Conservation (phyloP, 352 stramenopile species). For the Nannochloropsis limnetica region DNA sequence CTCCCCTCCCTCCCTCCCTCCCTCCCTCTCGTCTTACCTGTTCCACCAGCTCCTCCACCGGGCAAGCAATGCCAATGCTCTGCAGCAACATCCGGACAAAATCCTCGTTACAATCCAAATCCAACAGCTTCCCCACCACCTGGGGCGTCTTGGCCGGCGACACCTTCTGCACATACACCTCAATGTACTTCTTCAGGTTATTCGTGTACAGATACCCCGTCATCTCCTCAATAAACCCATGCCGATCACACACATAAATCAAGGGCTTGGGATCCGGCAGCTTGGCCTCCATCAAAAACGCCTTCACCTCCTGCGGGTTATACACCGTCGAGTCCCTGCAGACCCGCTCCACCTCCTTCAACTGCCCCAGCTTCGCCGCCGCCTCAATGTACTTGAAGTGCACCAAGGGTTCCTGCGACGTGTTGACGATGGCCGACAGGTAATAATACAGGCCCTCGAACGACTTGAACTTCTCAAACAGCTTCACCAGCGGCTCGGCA, state of each 20-base stretch:
- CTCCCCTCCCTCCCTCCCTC: slow-evolving; percentile 72
- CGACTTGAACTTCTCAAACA: slow-evolving; percentile 99
- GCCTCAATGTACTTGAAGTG: slow-evolving; percentile 99
- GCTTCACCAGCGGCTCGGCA: slow-evolving; percentile 85
- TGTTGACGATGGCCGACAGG: slow-evolving; percentile 95
- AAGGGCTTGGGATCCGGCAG: slow-evolving; percentile 92
- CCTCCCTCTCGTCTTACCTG: slow-evolving; percentile 62
- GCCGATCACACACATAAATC: slow-evolving; percentile 99
- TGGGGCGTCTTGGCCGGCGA: slow-evolving; percentile 94
- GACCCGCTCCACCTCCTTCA: slow-evolving; percentile 98
- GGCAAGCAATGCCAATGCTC: slow-evolving; percentile 80
- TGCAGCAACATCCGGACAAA: slow-evolving; percentile 99
- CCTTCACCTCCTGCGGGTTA: slow-evolving; percentile 94
- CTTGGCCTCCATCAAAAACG: slow-evolving; percentile 99
- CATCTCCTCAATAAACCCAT: slow-evolving; percentile 98
- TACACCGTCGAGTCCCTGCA: slow-evolving; percentile 99
- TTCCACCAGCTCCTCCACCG: slow-evolving; percentile 87
- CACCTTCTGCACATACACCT: slow-evolving; percentile 92
- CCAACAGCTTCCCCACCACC: slow-evolving; percentile 97
- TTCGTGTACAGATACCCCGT: slow-evolving; percentile 99
- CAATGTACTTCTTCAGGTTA: slow-evolving; percentile 99
- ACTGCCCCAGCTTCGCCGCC: slow-evolving; percentile 97
- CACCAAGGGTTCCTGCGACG: slow-evolving; percentile 88
- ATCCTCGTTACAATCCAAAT: slow-evolving; percentile 97
- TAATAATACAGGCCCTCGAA: slow-evolving; percentile 99